A percentile compares a stretch with the other conserved stretches of the same genome.
Conservation (phyloP, 1,139 yeast genomes). For the Diutina rugosa region DNA sequence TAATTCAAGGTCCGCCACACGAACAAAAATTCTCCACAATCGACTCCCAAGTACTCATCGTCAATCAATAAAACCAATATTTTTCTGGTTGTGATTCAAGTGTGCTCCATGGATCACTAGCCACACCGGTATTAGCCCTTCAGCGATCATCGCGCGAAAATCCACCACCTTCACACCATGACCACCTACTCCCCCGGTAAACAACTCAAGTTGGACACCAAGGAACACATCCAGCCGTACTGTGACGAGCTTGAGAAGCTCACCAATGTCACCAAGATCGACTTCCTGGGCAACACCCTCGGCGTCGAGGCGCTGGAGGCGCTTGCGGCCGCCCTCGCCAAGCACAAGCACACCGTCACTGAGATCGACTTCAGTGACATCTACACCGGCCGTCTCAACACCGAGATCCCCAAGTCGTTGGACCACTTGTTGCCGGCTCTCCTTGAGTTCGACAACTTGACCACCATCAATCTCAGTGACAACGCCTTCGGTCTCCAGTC, state of each 20-base stretch:
- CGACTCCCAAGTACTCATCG: neutral
- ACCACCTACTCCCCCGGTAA: conserved; percentile 32
- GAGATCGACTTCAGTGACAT: conserved; percentile 82
- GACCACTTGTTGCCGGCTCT: conserved; percentile 61
- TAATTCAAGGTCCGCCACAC: too few relatives aligned
- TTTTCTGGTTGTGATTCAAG: too few relatives aligned
- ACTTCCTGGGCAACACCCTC: conserved; percentile 85
- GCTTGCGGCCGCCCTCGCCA: conserved; percentile 48
- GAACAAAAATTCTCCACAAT: neutral
- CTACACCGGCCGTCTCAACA: conserved; percentile 87
- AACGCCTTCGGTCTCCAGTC: conserved; percentile 96
- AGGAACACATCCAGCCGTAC: conserved; percentile 59
- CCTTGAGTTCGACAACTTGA: conserved; percentile 52
- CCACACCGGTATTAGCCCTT: neutral
- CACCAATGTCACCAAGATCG: conserved; percentile 40
- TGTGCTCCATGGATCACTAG: neutral
- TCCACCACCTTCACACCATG: neutral
- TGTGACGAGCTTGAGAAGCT: conserved; percentile 36
- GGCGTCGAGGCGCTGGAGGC: conserved; percentile 81
- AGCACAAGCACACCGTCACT: conserved; percentile 34
- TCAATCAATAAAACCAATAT: neutral
- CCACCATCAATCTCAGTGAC: conserved; percentile 67
- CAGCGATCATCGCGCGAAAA: neutral
- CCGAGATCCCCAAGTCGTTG: conserved; percentile 84
- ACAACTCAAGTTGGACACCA: conserved; percentile 62